Conservation (phyloP, 331 rosid species). For the Erythrophleum ivorense region DNA sequence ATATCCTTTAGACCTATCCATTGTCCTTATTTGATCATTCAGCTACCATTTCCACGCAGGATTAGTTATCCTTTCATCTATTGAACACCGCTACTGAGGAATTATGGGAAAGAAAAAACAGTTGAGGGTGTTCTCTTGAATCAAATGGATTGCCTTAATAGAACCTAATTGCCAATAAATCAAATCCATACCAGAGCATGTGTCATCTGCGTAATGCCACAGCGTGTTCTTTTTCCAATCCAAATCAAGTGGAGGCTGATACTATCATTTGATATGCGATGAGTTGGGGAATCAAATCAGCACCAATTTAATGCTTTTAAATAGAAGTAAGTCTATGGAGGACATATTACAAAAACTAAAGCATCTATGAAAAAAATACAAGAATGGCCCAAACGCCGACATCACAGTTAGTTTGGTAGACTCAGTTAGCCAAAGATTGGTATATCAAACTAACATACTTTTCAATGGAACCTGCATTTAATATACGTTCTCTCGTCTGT, state of each 20-base stretch:
- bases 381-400: no score
- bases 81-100: background rate
- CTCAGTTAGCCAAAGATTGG: background rate
- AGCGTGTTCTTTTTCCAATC: conserved; percentile 30
- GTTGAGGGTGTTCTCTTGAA: conserved; percentile 15
- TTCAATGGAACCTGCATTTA: background rate
- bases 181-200: conserved; percentile 8
- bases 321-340: background rate
- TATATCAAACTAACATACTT: background rate
- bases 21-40: background rate
- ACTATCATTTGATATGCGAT: conserved; percentile 13
- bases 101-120: background rate
- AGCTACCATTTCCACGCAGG: background rate
- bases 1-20: no score
- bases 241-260: conserved; percentile 28
- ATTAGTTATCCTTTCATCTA: background rate
- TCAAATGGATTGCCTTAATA: conserved; percentile 19
- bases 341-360: conserved; percentile 26
- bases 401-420: background rate
- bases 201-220: conserved; percentile 31
- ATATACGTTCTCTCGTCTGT: background rate
- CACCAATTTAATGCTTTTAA: conserved; percentile 12
- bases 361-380: background rate
- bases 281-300: conserved; percentile 45
- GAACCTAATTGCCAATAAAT: conserved; percentile 28